phyloP scores from a whole-genome alignment of 495 filamentous ascomycete genomes.

The Neurospora sp. region DNA sequence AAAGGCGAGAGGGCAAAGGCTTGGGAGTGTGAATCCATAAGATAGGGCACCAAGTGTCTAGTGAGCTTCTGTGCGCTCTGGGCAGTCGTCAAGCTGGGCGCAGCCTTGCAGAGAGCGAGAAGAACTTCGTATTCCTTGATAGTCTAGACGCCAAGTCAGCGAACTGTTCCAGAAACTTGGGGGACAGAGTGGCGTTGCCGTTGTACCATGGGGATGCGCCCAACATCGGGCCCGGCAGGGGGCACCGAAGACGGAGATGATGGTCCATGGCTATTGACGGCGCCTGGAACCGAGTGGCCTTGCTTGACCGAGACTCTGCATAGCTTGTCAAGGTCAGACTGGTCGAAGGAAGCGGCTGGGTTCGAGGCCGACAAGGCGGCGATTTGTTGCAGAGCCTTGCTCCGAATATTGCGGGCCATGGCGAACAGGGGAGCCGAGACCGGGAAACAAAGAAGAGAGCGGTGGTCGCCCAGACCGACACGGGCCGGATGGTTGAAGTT shows the following conservation, averaged over 20 bases:
- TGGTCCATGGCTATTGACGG: conserved; percentile 23
- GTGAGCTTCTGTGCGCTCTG: conserved; percentile 66
- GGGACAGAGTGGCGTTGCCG: neutral
- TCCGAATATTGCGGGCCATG: conserved; percentile 47
- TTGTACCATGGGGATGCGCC: conserved; percentile 42
- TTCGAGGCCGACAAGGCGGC: conserved; percentile 50
- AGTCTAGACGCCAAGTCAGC: conserved; percentile 29
- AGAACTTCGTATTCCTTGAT: conserved; percentile 84
- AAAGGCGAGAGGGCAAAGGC: conserved; percentile 69
- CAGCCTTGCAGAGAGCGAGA: conserved; percentile 79
- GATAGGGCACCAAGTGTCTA: conserved; percentile 65
- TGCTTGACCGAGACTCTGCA: conserved; percentile 42
- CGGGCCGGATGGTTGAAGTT: neutral
- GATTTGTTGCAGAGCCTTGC: conserved; percentile 60
- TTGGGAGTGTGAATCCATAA: conserved; percentile 73
- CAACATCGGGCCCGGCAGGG: conserved; percentile 21
- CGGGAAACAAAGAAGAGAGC: neutral
- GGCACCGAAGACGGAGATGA: conserved; percentile 3
- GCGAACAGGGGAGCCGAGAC: neutral
- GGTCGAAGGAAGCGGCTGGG: conserved; percentile 39
- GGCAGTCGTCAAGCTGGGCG: conserved; percentile 53
- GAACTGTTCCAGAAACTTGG: neutral
- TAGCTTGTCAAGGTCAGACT: conserved; percentile 55
- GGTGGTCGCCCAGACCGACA: neutral
- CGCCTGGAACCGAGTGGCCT: conserved; percentile 18